Conservation (phyloP, 192 early-diverging fungal genomes). For the Gryganskiella cystojenkinii region DNA sequence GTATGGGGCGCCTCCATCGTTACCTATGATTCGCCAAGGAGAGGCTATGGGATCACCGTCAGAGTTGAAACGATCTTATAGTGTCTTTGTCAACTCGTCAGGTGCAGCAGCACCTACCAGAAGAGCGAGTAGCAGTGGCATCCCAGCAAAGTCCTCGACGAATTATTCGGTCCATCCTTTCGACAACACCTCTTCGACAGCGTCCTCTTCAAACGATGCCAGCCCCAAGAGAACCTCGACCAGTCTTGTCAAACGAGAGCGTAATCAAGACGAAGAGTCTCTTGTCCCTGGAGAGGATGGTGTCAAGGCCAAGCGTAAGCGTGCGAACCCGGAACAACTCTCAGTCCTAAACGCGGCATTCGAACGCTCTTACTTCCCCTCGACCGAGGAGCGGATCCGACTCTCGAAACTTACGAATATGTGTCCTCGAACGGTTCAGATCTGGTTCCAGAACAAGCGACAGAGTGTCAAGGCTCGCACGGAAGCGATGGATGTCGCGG, state of each 20-base stretch:
- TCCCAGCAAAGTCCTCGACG: constrained; percentile 6
- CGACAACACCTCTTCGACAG: constrained; percentile 11
- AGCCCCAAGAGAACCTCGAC: not conserved
- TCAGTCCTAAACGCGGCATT: constrained; percentile 82
- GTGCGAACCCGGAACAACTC: constrained; percentile 82
- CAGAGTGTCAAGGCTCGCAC: constrained; percentile 76
- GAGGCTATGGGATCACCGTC: not conserved
- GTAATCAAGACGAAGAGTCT: constrained; percentile 20
- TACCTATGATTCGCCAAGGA: not conserved
- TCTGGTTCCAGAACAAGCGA: constrained; percentile 98
- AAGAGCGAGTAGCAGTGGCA: no score
- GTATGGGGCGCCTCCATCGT: not conserved
- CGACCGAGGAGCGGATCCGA: constrained; percentile 79
- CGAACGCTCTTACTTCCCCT: constrained; percentile 83
- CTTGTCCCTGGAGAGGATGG: constrained; percentile 44
- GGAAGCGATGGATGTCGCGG: constrained; percentile 46
- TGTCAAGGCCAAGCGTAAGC: constrained; percentile 80
- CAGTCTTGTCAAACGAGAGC: constrained; percentile 16
- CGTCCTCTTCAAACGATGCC: not conserved
- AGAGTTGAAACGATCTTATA: constrained; percentile 11
- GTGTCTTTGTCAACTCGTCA: no score
- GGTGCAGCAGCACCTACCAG: no score
- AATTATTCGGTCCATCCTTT: constrained; percentile 44
- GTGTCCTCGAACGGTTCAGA: constrained; percentile 92
- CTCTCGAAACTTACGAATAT: constrained; percentile 85